These are phyloP conservation scores for Articulospora tetracladia DNA, from an alignment of 495 filamentous ascomycete species.

Conservation along the genomic window DNA sequence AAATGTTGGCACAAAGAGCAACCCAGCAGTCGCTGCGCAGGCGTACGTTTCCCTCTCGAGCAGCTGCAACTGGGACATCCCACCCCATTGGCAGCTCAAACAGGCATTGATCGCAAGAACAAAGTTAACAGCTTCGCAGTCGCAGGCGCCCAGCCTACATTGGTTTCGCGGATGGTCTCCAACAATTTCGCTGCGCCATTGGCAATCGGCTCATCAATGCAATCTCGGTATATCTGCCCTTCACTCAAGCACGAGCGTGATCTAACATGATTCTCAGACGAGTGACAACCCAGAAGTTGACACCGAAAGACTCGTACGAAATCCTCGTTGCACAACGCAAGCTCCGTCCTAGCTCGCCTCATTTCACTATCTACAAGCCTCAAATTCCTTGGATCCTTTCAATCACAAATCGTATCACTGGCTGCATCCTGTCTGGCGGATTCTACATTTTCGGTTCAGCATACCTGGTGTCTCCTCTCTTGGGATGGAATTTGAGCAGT, in stretches of 20 bases:
- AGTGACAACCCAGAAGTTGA: conserved; percentile 56
- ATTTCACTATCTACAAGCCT: conserved; percentile 84
- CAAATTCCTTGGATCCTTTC: conserved; percentile 83
- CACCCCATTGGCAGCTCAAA: conserved; percentile 39
- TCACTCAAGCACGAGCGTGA: conserved; percentile 17
- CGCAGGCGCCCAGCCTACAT: conserved; percentile 18
- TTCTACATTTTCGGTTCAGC: conserved; percentile 81
- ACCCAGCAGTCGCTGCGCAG: conserved; percentile 64
- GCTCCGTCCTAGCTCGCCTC: conserved; percentile 79
- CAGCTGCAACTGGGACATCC: conserved; percentile 41
- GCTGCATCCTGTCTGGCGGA: conserved; percentile 61
- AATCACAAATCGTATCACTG: conserved; percentile 76
- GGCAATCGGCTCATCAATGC: conserved; percentile 29
- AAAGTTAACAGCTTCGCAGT: conserved; percentile 20
- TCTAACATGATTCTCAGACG: conserved; percentile 34
- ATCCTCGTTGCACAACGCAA: conserved; percentile 85
- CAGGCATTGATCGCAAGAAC: conserved; percentile 28
- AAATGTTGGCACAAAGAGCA: conserved; percentile 64
- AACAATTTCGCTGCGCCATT: conserved; percentile 19
- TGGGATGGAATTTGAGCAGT: conserved; percentile 84
- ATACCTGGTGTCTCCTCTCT: conserved; percentile 76
- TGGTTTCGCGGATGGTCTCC: conserved; percentile 17
- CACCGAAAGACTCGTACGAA: conserved; percentile 52
- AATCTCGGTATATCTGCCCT: conserved; percentile 45
- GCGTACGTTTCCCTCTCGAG: conserved; percentile 43